Conservation (phyloP, 2,329 filamentous ascomycete genomes). For the Fulvia fulva region DNA sequence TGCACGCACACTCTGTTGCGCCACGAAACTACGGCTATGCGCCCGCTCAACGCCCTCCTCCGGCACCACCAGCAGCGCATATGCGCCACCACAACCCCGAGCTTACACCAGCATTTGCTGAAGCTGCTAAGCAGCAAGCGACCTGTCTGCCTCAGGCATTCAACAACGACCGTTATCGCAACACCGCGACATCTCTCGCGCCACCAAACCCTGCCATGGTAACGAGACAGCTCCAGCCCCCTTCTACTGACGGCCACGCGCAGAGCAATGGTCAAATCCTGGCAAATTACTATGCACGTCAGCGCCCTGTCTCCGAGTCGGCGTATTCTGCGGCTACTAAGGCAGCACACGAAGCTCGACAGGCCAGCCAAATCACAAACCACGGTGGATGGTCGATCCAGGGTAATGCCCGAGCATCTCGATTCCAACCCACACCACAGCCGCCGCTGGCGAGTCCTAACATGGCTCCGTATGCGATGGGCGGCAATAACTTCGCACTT, state of each 20-base stretch:
- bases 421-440: too few relatives aligned
- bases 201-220: neutral
- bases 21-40: too few relatives aligned
- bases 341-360: neutral
- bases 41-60: too few relatives aligned
- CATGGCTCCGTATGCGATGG: too few relatives aligned
- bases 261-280: neutral
- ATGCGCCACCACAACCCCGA: neutral
- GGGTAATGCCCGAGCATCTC: too few relatives aligned
- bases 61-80: too few relatives aligned
- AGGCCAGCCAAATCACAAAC: too few relatives aligned
- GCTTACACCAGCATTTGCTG: neutral
- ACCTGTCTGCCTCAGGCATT: neutral
- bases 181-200: neutral
- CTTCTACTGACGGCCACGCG: neutral
- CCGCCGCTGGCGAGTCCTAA: too few relatives aligned
- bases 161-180: neutral
- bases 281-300: too few relatives aligned
- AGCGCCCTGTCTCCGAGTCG: neutral
- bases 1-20: neutral
- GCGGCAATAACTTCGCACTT: too few relatives aligned
- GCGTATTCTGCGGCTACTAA: neutral
- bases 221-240: neutral
- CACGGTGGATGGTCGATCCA: too few relatives aligned
- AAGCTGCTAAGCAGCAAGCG: neutral